phyloP scores from a whole-genome alignment of 1,284 basidiomycete species.

The Microstroma glucosiphilum region DNA sequence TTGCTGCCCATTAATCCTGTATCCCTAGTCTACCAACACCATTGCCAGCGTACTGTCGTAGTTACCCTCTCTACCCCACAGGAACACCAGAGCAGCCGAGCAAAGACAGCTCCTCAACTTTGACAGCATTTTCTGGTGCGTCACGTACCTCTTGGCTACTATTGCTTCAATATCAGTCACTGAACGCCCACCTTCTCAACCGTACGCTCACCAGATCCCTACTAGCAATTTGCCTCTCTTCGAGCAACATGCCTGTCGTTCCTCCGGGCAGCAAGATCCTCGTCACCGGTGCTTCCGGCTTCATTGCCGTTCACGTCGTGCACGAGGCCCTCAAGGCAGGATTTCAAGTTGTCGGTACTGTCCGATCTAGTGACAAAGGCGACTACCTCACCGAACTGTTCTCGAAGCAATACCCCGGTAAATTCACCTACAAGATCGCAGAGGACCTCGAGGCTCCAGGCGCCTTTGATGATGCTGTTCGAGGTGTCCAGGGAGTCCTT shows the following conservation, averaged over 20 bases:
- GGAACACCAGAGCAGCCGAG: too few species aligned
- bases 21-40: too few species aligned
- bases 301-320: conserved; percentile 50
- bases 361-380: conserved; percentile 58
- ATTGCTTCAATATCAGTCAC: too few species aligned
- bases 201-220: too few species aligned
- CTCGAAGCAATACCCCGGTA: conserved; percentile 53
- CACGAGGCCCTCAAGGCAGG: conserved; percentile 54
- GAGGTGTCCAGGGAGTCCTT: conserved; percentile 61
- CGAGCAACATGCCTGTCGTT: background rate
- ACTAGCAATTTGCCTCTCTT: too few species aligned
- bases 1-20: too few species aligned
- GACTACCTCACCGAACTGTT: conserved; percentile 56
- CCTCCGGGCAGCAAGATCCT: conserved; percentile 35
- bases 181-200: too few species aligned
- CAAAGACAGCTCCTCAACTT: too few species aligned
- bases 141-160: too few species aligned
- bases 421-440: conserved; percentile 58
- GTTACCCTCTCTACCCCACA: too few species aligned
- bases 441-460: conserved; percentile 60
- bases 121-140: too few species aligned
- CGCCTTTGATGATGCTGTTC: conserved; percentile 67
- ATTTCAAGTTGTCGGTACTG: conserved; percentile 58
- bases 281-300: conserved; percentile 54
- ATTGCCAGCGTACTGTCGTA: too few species aligned